Conservation (phyloP, 73 alveolate species). For the Paramecium sexaurelia region DNA sequence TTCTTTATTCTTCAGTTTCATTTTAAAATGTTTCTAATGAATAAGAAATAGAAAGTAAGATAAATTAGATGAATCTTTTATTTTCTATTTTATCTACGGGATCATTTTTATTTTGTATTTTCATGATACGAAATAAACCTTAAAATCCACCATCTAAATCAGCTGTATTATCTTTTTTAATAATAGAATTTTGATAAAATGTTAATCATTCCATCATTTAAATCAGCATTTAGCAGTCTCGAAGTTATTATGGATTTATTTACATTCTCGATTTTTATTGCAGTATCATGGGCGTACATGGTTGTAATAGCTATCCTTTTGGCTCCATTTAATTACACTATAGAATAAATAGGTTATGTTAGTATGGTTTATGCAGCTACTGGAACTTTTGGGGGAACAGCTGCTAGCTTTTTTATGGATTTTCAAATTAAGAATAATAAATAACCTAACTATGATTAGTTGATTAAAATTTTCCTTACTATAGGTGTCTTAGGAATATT, state of each 20-base stretch:
- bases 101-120: not conserved
- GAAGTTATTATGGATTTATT: not conserved
- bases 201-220: not conserved
- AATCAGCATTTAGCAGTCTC: not conserved
- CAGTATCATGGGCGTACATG: conserved; percentile 4
- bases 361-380: conserved; percentile 10
- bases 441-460: not conserved
- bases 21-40: not conserved
- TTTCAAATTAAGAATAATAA: not conserved
- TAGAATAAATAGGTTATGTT: not conserved
- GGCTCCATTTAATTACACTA: not conserved
- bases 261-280: not conserved
- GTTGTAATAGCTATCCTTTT: not conserved
- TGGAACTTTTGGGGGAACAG: not conserved
- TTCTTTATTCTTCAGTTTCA: not conserved
- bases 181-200: not conserved
- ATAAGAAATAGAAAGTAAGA: not conserved
- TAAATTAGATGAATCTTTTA: not conserved
- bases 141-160: not conserved
- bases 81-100: not conserved
- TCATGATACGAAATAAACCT: not conserved
- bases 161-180: not conserved
- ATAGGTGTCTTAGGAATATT: not conserved
- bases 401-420: not conserved
- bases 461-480: not conserved